These are phyloP conservation scores for Silybum marianum DNA, from an alignment of 129 eudicot genomes.

Conservation along the genomic window DNA sequence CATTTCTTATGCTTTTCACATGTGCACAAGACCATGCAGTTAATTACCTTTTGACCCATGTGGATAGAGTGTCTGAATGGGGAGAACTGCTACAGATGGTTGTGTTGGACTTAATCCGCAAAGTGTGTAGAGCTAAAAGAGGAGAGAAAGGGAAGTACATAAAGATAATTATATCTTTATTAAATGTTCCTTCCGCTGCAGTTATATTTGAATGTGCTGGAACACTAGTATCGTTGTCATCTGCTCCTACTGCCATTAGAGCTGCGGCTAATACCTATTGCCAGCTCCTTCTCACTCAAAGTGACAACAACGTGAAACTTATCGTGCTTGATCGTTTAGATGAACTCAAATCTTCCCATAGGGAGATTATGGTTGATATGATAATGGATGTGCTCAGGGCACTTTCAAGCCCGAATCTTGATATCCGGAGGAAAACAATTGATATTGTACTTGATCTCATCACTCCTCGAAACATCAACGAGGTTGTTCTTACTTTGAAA, in stretches of 20 bases:
- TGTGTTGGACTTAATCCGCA: conserved; percentile 76
- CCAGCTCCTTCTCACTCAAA: conserved; percentile 72
- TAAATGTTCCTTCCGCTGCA: conserved; percentile 75
- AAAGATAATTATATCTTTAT: conserved; percentile 62
- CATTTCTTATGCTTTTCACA: conserved; percentile 88
- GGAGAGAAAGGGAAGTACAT: conserved; percentile 75
- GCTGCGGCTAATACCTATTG: conserved; percentile 83
- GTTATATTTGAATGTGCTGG: conserved; percentile 80
- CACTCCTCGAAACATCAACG: conserved; percentile 71
- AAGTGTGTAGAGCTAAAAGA: conserved; percentile 72
- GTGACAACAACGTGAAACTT: conserved; percentile 82
- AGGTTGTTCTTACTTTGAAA: conserved; percentile 76
- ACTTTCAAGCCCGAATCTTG: conserved; percentile 77
- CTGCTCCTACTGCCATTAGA: conserved; percentile 79
- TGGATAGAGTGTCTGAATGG: conserved; percentile 80
- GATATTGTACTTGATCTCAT: conserved; percentile 75
- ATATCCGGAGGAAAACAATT: conserved; percentile 70
- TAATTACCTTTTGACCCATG: conserved; percentile 73
- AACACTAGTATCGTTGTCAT: conserved; percentile 72
- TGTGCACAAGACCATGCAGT: conserved; percentile 88
- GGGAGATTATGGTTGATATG: conserved; percentile 73
- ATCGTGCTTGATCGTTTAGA: conserved; percentile 74
- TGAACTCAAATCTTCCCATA: conserved; percentile 69
- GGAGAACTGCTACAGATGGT: conserved; percentile 89
- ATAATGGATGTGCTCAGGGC: conserved; percentile 86